Percentiles rank a stretch among this genome's conserved stretches.
Evolutionary conservation across 2,329 filamentous ascomycete genomes (phyloP).

Genomic region (Davidsoniella eucalypti): DNA sequence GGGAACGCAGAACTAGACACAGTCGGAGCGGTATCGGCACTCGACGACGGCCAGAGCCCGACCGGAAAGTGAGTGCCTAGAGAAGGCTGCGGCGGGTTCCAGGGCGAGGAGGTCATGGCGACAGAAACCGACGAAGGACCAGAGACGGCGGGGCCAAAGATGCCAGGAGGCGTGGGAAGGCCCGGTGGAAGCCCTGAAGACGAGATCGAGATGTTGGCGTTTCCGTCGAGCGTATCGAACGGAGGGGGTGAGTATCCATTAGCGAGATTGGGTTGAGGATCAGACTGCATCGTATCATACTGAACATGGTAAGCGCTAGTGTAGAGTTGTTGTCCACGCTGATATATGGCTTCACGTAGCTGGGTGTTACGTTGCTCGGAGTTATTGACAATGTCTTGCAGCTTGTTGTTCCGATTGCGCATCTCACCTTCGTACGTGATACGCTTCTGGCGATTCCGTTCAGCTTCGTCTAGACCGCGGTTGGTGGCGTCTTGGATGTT

Average conservation of each 20-base stretch:
- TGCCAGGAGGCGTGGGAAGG: background rate
- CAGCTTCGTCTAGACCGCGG: slow-evolving; percentile 46
- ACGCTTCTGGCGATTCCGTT: slow-evolving; percentile 37
- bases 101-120: slow-evolving; percentile 13
- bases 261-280: slow-evolving; percentile 11
- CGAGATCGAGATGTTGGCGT: background rate
- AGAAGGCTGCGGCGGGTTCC: slow-evolving; percentile 22
- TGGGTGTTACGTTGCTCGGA: slow-evolving; percentile 22
- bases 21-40: background rate
- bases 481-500: slow-evolving; percentile 49
- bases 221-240: background rate
- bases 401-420: slow-evolving; percentile 27
- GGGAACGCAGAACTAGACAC: background rate
- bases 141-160: background rate
- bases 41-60: slow-evolving; percentile 21
- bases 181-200: background rate
- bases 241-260: background rate
- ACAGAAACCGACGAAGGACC: background rate
- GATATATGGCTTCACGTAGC: slow-evolving; percentile 25
- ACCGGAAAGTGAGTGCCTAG: slow-evolving; percentile 21
- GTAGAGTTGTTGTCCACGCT: slow-evolving; percentile 21
- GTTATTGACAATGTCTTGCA: slow-evolving; percentile 24
- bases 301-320: background rate
- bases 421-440: slow-evolving; percentile 31
- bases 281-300: background rate